A percentile compares a stretch with the other conserved stretches of the same genome.
Conservation (phyloP, 441 rosid genomes). For the Erodium trifolium region DNA sequence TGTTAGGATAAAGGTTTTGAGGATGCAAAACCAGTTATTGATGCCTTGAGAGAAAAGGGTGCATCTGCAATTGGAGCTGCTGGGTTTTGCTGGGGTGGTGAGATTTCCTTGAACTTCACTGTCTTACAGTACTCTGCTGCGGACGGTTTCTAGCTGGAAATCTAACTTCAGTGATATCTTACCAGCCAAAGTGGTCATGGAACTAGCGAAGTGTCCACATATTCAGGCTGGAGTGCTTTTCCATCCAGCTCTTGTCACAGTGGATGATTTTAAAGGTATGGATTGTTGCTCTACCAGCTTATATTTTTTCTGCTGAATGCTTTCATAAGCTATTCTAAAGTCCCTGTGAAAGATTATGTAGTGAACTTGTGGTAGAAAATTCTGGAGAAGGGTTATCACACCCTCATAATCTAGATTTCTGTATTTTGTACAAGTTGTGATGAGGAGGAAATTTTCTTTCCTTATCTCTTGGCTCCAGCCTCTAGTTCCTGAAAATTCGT, state of each 20-base stretch:
- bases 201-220: slow-evolving; percentile 18
- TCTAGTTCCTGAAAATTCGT: too few species aligned
- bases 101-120: not conserved
- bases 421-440: too few species aligned
- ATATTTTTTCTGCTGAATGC: too few species aligned
- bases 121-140: too few species aligned
- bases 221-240: slow-evolving; percentile 21
- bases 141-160: not conserved
- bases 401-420: too few species aligned
- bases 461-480: too few species aligned
- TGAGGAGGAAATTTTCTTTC: too few species aligned
- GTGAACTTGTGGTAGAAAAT: too few species aligned
- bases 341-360: too few species aligned
- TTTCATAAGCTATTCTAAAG: too few species aligned
- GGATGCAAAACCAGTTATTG: slow-evolving; percentile 18
- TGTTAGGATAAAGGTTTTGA: slow-evolving; percentile 23
- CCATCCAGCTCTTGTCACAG: slow-evolving; percentile 22
- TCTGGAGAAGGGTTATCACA: too few species aligned
- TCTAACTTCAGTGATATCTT: slow-evolving; percentile 1
- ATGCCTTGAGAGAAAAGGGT: slow-evolving; percentile 19
- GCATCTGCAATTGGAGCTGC: slow-evolving; percentile 22
- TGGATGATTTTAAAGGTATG: slow-evolving; percentile 21
- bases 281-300: too few species aligned
- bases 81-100: slow-evolving; percentile 27
- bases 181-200: slow-evolving; percentile 21